phyloP scores from a whole-genome alignment of 2,329 filamentous ascomycete genomes.

The Cercospora sojina region DNA sequence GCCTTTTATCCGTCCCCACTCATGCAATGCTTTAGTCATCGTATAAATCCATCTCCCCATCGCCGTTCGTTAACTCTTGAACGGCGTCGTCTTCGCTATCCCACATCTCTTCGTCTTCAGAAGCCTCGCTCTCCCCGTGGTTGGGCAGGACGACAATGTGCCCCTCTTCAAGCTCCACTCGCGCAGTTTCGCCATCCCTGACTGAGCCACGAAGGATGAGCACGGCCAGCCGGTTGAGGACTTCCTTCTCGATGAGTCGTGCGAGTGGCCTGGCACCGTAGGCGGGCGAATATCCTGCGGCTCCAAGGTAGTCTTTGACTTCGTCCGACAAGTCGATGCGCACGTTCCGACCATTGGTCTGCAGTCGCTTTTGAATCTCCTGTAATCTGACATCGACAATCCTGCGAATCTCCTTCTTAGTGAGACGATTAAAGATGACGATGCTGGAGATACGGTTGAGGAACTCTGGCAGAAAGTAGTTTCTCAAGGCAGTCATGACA shows the following conservation, averaged over 20 bases:
- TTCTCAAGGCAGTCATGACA: constrained; percentile 85
- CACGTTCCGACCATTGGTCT: constrained; percentile 80
- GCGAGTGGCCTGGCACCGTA: constrained; percentile 89
- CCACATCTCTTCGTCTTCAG: constrained; percentile 63
- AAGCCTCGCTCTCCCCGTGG: constrained; percentile 63
- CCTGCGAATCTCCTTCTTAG: constrained; percentile 82
- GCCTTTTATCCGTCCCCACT: background rate
- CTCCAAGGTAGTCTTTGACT: constrained; percentile 90
- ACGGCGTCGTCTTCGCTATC: constrained; percentile 72
- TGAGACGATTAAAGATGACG: constrained; percentile 98
- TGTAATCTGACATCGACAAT: constrained; percentile 87
- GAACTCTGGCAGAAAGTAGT: constrained; percentile 98
- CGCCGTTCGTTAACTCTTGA: constrained; percentile 60
- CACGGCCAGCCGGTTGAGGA: constrained; percentile 88
- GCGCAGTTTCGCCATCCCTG: constrained; percentile 78
- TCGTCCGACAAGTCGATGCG: constrained; percentile 76
- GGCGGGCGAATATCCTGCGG: constrained; percentile 87
- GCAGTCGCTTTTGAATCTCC: constrained; percentile 91
- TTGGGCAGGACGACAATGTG: constrained; percentile 81
- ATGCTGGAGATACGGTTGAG: constrained; percentile 94
- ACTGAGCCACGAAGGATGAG: constrained; percentile 84
- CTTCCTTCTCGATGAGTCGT: constrained; percentile 93
- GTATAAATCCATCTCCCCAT: constrained; percentile 62
- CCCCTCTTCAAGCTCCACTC: constrained; percentile 74
- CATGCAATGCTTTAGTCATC: constrained; percentile 40